Base-by-base conservation (phyloP, 805 yeast species). In the Kluyveromyces siamensis region DNA sequence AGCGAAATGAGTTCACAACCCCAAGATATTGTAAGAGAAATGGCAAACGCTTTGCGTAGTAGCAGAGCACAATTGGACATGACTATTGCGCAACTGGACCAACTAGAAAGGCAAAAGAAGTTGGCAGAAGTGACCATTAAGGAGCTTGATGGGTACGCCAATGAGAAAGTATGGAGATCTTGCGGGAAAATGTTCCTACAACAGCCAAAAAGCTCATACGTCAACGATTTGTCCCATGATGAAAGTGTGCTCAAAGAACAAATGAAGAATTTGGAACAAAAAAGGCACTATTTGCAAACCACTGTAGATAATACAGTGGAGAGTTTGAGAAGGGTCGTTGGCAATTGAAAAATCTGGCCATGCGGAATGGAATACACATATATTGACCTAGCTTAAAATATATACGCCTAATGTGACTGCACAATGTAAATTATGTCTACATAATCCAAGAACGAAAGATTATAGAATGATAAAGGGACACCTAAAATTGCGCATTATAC, bases 281-380 rank as follows among this genome's bases (percentile, higher is more conserved):
- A 87, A 69, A 75, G 81, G 63, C 69, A 75, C 41, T 89, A 89
- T 64, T 72, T 86, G 52, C 81, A 82, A 49, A 84, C 88, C 1
- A 84, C 95, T 6, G 75, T 86, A 51, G 84, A 84, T 52, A 88
- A 83, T 55, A 83, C 91, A 2, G 70, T 79, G 27, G 80, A 79
- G 43, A 78, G 77, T 56, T 74, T 87, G 76, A 75, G 47, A 41
- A 46, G 50, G 27, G 50, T 50, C 18, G 37, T 50, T n/a, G 46
- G 46, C 10, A 43, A 43, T 17, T 43, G 27, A 41, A 40, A 3
- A 18, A 10, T 14, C 40, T 33, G 14, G 18, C 14, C 35, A 30
- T 30, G 35, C 35, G 35, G 35, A 30, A 30, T 30, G 35, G 35
- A 30, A 13, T 13, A 30, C 35, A 30, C 5, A 30, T 30, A 30